Percentiles rank a stretch among this genome's conserved stretches.
These are phyloP conservation scores for Starmerella floris DNA, from an alignment of 805 yeast genomes.

Conservation along the genomic window DNA sequence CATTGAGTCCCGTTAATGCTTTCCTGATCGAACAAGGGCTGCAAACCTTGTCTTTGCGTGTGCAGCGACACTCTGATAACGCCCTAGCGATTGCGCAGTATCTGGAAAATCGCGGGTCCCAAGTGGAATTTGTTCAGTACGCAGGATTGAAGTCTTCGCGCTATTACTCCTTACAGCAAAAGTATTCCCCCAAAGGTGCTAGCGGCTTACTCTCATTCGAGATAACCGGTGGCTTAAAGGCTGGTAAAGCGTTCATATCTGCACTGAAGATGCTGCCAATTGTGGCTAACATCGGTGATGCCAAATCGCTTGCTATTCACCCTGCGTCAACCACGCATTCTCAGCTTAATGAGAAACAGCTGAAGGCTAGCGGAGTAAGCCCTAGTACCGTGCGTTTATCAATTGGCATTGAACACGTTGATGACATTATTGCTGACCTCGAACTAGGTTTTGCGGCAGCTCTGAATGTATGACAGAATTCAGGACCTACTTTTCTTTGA, in stretches of 20 bases:
- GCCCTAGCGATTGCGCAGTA: conserved; percentile 67
- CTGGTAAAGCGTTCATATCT: conserved; percentile 78
- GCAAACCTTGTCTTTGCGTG: conserved; percentile 86
- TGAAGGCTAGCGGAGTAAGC: conserved; percentile 70
- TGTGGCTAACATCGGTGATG: conserved; percentile 94
- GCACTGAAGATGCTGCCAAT: conserved; percentile 72
- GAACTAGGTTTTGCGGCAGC: conserved; percentile 61
- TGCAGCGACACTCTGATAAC: conserved; percentile 80
- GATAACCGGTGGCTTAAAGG: conserved; percentile 56
- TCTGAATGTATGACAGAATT: no score
- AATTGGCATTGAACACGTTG: conserved; percentile 83
- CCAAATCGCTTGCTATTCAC: conserved; percentile 87
- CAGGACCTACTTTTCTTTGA: no score
- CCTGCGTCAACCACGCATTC: conserved; percentile 95
- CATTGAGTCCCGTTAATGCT: conserved; percentile 75
- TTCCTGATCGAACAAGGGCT: conserved; percentile 82
- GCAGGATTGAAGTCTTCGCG: conserved; percentile 75
- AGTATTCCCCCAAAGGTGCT: conserved; percentile 63
- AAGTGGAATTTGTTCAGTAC: conserved; percentile 83
- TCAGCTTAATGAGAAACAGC: conserved; percentile 74
- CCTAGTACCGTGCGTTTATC: conserved; percentile 79
- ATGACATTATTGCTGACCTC: conserved; percentile 79
- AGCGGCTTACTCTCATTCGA: conserved; percentile 88
- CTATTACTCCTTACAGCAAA: conserved; percentile 68
- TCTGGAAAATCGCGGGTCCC: conserved; percentile 43